Evolutionary conservation across 352 stramenopile species (phyloP).

Genomic region (Globisporangium parvum): DNA sequence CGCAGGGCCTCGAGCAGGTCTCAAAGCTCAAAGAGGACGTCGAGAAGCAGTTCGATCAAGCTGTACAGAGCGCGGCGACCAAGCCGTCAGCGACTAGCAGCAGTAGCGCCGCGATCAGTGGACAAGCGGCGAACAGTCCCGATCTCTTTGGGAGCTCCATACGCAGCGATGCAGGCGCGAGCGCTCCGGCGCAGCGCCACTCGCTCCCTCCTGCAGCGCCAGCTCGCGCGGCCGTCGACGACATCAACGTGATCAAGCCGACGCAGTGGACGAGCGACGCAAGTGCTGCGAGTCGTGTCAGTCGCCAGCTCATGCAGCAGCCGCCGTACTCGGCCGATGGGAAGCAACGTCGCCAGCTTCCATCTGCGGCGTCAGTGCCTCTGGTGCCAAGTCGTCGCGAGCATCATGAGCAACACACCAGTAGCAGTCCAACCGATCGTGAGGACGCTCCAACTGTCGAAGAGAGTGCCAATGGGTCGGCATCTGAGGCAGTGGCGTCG

Average conservation of each 20-base stretch:
- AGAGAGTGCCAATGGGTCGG: no score
- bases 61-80: slow-evolving; percentile 29
- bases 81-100: slow-evolving; percentile 3
- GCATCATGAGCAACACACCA: no score
- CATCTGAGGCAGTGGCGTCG: no score
- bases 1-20: slow-evolving; percentile 79
- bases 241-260: slow-evolving; percentile 23
- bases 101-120: background rate
- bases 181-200: background rate
- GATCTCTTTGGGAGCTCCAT: slow-evolving; percentile 10
- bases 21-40: slow-evolving; percentile 79
- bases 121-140: background rate
- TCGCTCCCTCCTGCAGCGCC: background rate
- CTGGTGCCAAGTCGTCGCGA: background rate
- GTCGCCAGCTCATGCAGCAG: slow-evolving; percentile 11
- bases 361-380: no score
- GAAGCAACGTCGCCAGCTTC: slow-evolving; percentile 4
- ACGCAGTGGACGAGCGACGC: slow-evolving; percentile 10
- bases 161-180: no score
- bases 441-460: no score
- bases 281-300: background rate
- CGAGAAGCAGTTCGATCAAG: slow-evolving; percentile 85
- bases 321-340: slow-evolving; percentile 20
- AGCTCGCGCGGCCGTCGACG: slow-evolving; percentile 15
- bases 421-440: no score